Evolutionary conservation across 2,329 filamentous ascomycete genomes (phyloP), one percentile per base, ranked within the genome.

Genomic region (Hirsutella rhossiliensis): DNA sequence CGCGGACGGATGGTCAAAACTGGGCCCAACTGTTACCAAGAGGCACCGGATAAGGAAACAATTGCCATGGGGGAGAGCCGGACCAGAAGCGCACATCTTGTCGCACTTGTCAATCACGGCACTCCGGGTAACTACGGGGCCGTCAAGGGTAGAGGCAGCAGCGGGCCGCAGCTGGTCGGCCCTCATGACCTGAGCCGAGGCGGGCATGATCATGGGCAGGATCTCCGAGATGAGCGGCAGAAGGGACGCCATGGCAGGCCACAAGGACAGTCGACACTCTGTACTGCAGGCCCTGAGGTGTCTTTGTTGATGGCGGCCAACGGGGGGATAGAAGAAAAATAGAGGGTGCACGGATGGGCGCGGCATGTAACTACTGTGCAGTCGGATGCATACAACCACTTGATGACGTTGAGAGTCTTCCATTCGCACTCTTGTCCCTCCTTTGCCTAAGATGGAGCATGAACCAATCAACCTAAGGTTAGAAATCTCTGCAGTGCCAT

Each of bases 21-120:
- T 76, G 50, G 44, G 42, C 40, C 43, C 48, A 47, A 48, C 46
- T 46, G 53, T 62, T 52, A 56, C 48, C 43, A 47, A 47, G 41
- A 4, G n/a, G 11, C n/a, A 5, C 15, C n/a, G 15, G 34, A 43
- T 41, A 42, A 41, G 43, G 43, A 49, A n/a, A 47, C 23, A 23
- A 23, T 4, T 23, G 23, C 4, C 23, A 31, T 48, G 37, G 42
- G 23, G 39, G 43, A 45, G 38, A 36, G 34, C 15, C 75, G 65
- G 62, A 76, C 80, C 72, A 39, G 78, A 78, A 28, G 80, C 79
- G 56, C 82, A 84, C 61, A 87, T 73, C 47, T 73, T 75, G 47
- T 81, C 75, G 43, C 74, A 79, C 57, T 77, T 73, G 55, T 75
- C 70, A 39, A 81, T 69, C 41, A 87, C 70, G n/a, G 81, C 82